These are phyloP conservation scores for Ascochyta pisi DNA, from an alignment of 2,329 filamentous ascomycete species.

Conservation along the genomic window DNA sequence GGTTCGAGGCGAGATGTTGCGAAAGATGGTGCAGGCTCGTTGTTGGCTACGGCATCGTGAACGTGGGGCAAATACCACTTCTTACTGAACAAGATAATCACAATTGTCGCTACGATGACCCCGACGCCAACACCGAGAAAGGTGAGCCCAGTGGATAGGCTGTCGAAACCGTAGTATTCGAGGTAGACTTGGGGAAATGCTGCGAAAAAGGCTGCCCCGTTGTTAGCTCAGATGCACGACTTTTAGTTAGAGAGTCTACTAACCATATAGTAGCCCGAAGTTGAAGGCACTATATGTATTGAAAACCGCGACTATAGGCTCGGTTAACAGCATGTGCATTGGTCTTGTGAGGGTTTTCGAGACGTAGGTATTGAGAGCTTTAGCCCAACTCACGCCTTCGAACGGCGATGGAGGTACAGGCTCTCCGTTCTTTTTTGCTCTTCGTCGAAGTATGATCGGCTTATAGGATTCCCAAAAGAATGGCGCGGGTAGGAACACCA, in stretches of 20 bases:
- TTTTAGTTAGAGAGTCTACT: background rate
- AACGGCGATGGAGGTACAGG: conserved; percentile 12
- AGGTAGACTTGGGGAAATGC: conserved; percentile 33
- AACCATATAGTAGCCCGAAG: conserved; percentile 31
- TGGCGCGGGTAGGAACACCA: conserved; percentile 43
- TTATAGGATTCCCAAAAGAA: conserved; percentile 63
- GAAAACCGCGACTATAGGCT: conserved; percentile 32
- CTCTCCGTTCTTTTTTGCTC: conserved; percentile 31
- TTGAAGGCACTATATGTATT: conserved; percentile 32
- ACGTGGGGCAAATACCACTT: conserved; percentile 9
- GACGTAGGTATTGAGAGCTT: conserved; percentile 10
- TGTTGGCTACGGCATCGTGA: conserved; percentile 1
- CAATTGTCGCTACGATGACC: conserved; percentile 3
- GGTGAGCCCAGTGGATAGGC: conserved; percentile 8
- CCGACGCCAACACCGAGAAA: conserved; percentile 16
- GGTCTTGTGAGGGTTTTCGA: conserved; percentile 56
- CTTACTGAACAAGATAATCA: conserved; percentile 8
- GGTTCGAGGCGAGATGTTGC: conserved; percentile 21
- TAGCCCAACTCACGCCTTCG: conserved; percentile 12
- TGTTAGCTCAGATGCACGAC: background rate
- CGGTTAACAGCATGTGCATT: conserved; percentile 49
- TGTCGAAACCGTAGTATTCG: conserved; percentile 21
- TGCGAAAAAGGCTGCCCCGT: conserved; percentile 26
- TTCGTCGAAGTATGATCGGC: conserved; percentile 51
- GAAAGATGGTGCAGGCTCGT: conserved; percentile 9